Evolutionary conservation across 495 filamentous ascomycete species (phyloP), one percentile per base, ranked within the genome.

Genomic region (Tuber brumale): DNA sequence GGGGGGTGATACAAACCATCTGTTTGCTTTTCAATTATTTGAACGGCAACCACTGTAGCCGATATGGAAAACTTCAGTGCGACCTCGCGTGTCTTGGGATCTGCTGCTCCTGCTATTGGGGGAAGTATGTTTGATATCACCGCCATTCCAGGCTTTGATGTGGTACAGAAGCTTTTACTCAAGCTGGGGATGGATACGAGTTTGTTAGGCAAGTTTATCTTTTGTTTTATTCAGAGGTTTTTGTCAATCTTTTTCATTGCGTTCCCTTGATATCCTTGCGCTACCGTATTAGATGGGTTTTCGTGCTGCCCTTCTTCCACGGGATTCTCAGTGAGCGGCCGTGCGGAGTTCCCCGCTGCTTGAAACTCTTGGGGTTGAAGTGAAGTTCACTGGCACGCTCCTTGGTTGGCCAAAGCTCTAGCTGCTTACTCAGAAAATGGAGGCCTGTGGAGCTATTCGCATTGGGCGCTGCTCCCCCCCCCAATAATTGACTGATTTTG

Each of bases 51-150:
- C 7, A 35, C 27, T 18, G 14, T 35, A 35, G 57, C 57, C 27
- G 57, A 69, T 73, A 81, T 75, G 77, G 75, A 81, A 77, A 77
- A 85, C 79, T 75, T 85, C 77, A 75, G 79, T 73, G 76, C 84
- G 75, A 76, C 76, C 39, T 66, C 78, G n/a, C 76, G 73, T 31
- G 70, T 80, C 57, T 70, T 80, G 45, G 78, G 78, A 27, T 66
- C 61, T 21, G 77, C 76, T 16, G 42, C 78, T 45, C 78, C 78
- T 35, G 48, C 70, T 69, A 48, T 75, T 27, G 76, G 78, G 2
- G 77, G 76, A n/a, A 77, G 81, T 45, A 61, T 79, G 70, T 82
- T 82, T 69, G 81, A 82, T 70, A 82, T 82, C 41, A 77, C 80
- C 39, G 76, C 81, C 19, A 80, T 82, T 41, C 81, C 81, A 10